phyloP scores from a whole-genome alignment of 1,284 basidiomycete genomes.

The Termitomyces sp. region DNA sequence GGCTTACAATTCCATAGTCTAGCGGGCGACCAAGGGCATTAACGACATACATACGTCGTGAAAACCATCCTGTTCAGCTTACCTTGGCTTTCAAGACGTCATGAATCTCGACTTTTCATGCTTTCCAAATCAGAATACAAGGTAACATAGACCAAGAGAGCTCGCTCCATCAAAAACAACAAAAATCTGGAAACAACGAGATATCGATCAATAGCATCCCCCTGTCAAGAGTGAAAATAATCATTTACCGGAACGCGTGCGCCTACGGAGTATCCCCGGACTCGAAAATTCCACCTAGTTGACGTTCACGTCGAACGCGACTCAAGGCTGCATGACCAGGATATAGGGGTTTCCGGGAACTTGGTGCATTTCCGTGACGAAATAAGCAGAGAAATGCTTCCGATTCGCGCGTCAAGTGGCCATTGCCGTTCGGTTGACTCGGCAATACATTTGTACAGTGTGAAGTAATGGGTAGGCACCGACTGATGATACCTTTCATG shows the following conservation, averaged over 20 bases:
- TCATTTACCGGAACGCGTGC: background rate
- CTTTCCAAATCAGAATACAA: no score
- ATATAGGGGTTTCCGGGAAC: background rate
- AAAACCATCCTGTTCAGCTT: no score
- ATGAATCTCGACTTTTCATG: no score
- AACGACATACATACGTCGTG: no score
- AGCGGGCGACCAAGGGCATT: no score
- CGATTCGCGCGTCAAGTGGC: background rate
- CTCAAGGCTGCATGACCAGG: background rate
- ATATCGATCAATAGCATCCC: background rate
- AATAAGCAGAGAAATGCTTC: background rate
- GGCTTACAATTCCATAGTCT: no score
- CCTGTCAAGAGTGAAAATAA: background rate
- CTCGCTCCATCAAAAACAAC: no score
- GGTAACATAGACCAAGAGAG: no score
- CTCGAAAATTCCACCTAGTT: background rate
- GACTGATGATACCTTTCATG: background rate
- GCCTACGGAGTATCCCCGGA: background rate
- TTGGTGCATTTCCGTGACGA: background rate
- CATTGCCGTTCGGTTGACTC: no score
- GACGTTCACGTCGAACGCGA: background rate
- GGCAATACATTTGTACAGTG: no score
- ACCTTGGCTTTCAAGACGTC: no score
- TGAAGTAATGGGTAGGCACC: background rate
- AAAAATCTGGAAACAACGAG: background rate